Evolutionary conservation across 371 early-diverging fungal genomes (phyloP), one percentile per base, ranked within the genome.

Genomic region (Mortierella sp.): DNA sequence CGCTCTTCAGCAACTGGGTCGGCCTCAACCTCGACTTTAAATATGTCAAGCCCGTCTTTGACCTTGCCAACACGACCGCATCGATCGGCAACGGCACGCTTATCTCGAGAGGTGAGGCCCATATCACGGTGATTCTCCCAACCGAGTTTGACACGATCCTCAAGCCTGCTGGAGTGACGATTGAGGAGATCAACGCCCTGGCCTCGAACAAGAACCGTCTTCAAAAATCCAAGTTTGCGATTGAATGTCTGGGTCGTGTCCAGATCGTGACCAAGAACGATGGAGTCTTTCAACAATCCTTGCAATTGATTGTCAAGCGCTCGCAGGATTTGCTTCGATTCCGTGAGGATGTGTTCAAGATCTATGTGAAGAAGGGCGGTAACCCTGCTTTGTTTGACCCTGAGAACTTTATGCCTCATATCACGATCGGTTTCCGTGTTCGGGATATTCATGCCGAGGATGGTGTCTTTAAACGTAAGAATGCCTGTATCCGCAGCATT

Each of bases 101-200:
- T 84, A 83, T 84, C 56, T 83, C 88, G 45, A 81, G 87, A 57
- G 92, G 90, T 19, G 95, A 95, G 69, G 85, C 94, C 0, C 95
- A 95, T 52, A 80, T 95, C 51, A 95, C 95, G 1, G 85, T 94
- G 15, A 82, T 95, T 47, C 82, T 87, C 9, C 95, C 95, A 0
- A 91, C 95, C 0, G 95, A 95, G 74, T 92, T 84, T 55, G 80
- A 83, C 55, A 64, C 61, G 16, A 82, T 87, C 7, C 80, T 93
- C 16, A 81, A 85, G 60, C 84, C 82, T 14, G 88, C 85, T 5
- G 86, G 86, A 61, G 80, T 94, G 12, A 92, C 93, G n/a, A 90
- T 92, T n/a, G 80, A 87, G 9, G 90, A 94, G 51, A 70, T 95
- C 65, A 88, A 94, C 64, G 68, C 44, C 6, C 82, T 92, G 52